Evolutionary conservation across 2,329 filamentous ascomycete genomes (phyloP).

Genomic region (Verticillium dahliae): DNA sequence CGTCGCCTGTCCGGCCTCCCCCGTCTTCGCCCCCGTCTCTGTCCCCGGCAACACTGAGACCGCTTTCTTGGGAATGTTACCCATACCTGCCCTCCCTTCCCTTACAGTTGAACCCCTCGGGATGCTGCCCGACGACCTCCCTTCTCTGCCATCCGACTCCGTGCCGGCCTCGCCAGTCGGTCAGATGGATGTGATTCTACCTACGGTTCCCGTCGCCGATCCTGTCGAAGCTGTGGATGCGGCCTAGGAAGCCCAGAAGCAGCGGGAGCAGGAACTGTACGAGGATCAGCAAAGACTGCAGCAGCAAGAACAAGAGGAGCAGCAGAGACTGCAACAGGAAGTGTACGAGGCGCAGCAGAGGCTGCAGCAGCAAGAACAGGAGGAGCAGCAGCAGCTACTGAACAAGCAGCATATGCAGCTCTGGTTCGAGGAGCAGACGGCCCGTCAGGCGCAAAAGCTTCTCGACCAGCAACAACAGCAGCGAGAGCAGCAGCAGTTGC

Average conservation of each 20-base stretch:
- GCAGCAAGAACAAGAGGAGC: not conserved
- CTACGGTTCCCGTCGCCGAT: not conserved
- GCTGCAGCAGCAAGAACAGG: not conserved
- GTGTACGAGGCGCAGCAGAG: not conserved
- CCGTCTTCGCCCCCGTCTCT: slow-evolving; percentile 28
- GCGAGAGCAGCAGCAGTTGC: not conserved
- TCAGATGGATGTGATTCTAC: not conserved
- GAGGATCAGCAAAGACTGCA: not conserved
- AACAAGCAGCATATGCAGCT: not conserved
- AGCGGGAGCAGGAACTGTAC: not conserved
- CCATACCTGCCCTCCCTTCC: not conserved
- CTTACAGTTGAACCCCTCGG: not conserved
- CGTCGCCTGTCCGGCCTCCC: not conserved
- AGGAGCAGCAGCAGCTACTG: not conserved
- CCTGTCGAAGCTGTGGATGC: not conserved
- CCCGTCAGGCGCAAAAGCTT: slow-evolving; percentile 20
- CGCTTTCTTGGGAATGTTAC: not conserved
- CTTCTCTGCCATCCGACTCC: not conserved
- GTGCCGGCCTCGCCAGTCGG: not conserved
- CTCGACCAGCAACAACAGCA: slow-evolving; percentile 14
- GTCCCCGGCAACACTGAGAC: slow-evolving; percentile 43
- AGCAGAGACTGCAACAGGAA: not conserved
- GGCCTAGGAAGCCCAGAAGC: not conserved
- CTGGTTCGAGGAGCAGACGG: slow-evolving; percentile 14
- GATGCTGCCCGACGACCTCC: not conserved